Evolutionary conservation across 78 protist species (phyloP).

Genomic region (Cavenderia fasciculata): DNA sequence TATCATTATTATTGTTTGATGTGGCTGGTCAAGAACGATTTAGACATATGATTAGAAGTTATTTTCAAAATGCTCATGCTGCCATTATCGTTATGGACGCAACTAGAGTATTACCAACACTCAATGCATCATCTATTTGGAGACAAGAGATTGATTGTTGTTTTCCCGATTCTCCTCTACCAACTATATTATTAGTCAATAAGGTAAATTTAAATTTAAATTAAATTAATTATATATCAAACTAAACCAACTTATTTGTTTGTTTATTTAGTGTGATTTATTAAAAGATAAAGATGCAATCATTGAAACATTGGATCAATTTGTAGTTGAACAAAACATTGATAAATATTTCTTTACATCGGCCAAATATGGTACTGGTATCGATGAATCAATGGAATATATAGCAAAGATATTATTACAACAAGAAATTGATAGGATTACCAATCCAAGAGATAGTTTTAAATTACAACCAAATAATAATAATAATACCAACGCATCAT

Average conservation of each 20-base stretch:
- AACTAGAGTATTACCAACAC: slow-evolving; percentile 38
- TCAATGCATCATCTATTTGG: slow-evolving; percentile 46
- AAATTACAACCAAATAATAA: too few species aligned
- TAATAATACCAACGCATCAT: too few species aligned
- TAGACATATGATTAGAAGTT: slow-evolving; percentile 68
- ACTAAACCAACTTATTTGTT: background rate
- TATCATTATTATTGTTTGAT: slow-evolving; percentile 35
- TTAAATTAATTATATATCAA: background rate
- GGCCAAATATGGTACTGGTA: slow-evolving; percentile 42
- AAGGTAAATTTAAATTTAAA: background rate
- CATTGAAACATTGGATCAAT: background rate
- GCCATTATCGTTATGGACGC: slow-evolving; percentile 59
- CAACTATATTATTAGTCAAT: slow-evolving; percentile 42
- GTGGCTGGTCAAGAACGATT: slow-evolving; percentile 77
- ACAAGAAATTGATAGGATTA: too few species aligned
- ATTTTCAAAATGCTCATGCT: slow-evolving; percentile 69
- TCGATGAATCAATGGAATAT: slow-evolving; percentile 40
- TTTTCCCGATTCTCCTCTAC: slow-evolving; percentile 29
- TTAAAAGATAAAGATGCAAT: background rate
- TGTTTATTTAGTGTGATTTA: background rate
- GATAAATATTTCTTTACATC: slow-evolving; percentile 49
- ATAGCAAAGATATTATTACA: slow-evolving; percentile 27
- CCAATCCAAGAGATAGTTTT: too few species aligned
- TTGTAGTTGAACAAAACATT: background rate
- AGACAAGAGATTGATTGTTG: slow-evolving; percentile 38